Evolutionary conservation across 2,329 filamentous ascomycete genomes (phyloP).

Genomic region (Fusarium sp.): DNA sequence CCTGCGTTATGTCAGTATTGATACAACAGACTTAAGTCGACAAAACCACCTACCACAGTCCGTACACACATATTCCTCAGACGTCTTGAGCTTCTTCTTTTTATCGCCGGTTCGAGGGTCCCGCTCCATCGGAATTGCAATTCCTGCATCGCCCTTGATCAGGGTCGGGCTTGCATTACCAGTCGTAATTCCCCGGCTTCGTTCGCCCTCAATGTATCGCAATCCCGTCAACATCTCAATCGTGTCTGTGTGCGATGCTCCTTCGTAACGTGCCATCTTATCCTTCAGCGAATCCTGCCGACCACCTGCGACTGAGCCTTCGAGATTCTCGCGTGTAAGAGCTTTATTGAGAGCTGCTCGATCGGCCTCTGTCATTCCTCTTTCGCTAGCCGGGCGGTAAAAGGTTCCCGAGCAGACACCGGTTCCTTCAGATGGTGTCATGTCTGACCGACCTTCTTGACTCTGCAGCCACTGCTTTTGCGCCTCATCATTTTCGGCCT

Average conservation of each 20-base stretch:
- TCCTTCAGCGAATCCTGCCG: slow-evolving; percentile 81
- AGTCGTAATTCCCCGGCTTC: slow-evolving; percentile 87
- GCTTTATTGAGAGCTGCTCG: slow-evolving; percentile 71
- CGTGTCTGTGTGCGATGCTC: slow-evolving; percentile 78
- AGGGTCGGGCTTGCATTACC: slow-evolving; percentile 83
- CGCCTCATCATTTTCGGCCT: slow-evolving; percentile 77
- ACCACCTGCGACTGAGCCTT: slow-evolving; percentile 72
- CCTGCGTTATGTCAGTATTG: slow-evolving; percentile 51
- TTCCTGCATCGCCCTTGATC: slow-evolving; percentile 86
- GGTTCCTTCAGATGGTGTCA: slow-evolving; percentile 60
- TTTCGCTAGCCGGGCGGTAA: slow-evolving; percentile 49
- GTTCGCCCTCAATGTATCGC: slow-evolving; percentile 86
- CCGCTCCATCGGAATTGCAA: slow-evolving; percentile 82
- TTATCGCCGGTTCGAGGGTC: slow-evolving; percentile 78
- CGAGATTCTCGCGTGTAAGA: slow-evolving; percentile 81
- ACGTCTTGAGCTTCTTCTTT: slow-evolving; percentile 86
- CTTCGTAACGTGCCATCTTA: slow-evolving; percentile 86
- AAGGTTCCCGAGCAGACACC: slow-evolving; percentile 48
- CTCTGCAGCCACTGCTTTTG: slow-evolving; percentile 68
- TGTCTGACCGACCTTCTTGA: slow-evolving; percentile 64
- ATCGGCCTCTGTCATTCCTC: slow-evolving; percentile 71
- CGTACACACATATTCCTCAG: slow-evolving; percentile 92
- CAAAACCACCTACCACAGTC: slow-evolving; percentile 75
- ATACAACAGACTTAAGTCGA: not conserved
- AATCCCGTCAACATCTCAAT: slow-evolving; percentile 95